phyloP scores from a whole-genome alignment of 2,329 filamentous ascomycete species.

The Pseudogymnoascus destructans region DNA sequence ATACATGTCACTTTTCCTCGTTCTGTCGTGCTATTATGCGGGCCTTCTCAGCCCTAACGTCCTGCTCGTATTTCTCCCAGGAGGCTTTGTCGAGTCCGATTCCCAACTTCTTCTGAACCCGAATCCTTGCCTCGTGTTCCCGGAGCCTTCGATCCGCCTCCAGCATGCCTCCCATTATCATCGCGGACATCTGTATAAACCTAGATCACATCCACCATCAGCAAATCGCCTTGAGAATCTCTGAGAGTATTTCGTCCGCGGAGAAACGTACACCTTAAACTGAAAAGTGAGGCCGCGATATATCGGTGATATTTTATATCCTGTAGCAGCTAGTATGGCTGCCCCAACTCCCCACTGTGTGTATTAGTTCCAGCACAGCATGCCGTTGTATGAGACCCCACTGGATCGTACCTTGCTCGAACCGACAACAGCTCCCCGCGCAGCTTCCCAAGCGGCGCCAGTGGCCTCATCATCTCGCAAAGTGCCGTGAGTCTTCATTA shows the following conservation, averaged over 20 bases:
- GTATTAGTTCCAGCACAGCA: slow-evolving; percentile 12
- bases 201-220: slow-evolving; percentile 32
- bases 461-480: slow-evolving; percentile 54
- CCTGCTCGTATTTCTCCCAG: slow-evolving; percentile 54
- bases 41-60: slow-evolving; percentile 24
- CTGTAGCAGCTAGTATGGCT: slow-evolving; percentile 47
- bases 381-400: background rate
- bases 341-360: slow-evolving; percentile 53
- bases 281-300: slow-evolving; percentile 62
- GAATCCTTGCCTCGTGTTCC: slow-evolving; percentile 50
- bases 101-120: slow-evolving; percentile 47
- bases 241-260: slow-evolving; percentile 8
- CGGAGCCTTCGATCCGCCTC: slow-evolving; percentile 59
- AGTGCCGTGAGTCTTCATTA: slow-evolving; percentile 41
- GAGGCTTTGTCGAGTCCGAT: slow-evolving; percentile 47
- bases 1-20: background rate
- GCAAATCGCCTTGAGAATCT: background rate
- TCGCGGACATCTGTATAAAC: slow-evolving; percentile 73
- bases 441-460: slow-evolving; percentile 58
- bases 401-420: slow-evolving; percentile 43
- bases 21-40: slow-evolving; percentile 12
- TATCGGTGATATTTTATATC: slow-evolving; percentile 52
- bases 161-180: slow-evolving; percentile 67
- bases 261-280: slow-evolving; percentile 55
- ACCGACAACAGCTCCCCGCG: slow-evolving; percentile 51